A percentile compares a stretch with the other conserved stretches of the same genome.
These are phyloP conservation scores for Pseudogymnoascus sp. DNA, from an alignment of 2,329 filamentous ascomycete genomes.

Conservation along the genomic window DNA sequence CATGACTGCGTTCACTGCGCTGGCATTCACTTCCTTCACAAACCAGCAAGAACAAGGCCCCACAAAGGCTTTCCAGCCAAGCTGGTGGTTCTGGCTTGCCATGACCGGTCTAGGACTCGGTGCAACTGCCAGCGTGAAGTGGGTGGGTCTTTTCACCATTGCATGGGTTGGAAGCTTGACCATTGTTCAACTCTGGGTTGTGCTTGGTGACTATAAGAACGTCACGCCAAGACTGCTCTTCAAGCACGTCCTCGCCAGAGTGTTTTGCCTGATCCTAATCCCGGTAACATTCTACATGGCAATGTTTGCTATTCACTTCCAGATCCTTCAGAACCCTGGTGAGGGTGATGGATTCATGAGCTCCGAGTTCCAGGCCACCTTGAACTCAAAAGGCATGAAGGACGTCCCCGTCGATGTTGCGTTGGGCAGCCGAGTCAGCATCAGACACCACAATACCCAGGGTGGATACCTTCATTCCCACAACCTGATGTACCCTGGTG, in stretches of 20 bases:
- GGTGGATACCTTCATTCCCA: slow-evolving; percentile 97
- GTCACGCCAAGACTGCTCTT: slow-evolving; percentile 78
- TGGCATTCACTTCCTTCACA: slow-evolving; percentile 86
- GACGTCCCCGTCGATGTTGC: slow-evolving; percentile 89
- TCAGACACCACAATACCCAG: slow-evolving; percentile 95
- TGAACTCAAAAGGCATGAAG: slow-evolving; percentile 95
- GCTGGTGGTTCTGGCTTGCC: slow-evolving; percentile 97
- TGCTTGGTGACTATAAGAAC: slow-evolving; percentile 81
- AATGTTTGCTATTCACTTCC: slow-evolving; percentile 96
- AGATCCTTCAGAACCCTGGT: slow-evolving; percentile 87
- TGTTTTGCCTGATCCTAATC: slow-evolving; percentile 86
- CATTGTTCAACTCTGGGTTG: slow-evolving; percentile 84
- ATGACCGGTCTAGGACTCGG: slow-evolving; percentile 83
- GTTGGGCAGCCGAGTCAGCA: slow-evolving; percentile 75
- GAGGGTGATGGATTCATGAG: slow-evolving; percentile 99
- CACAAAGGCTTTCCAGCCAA: slow-evolving; percentile 74
- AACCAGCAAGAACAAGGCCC: slow-evolving; percentile 96
- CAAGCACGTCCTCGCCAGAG: slow-evolving; percentile 88
- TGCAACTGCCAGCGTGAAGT: slow-evolving; percentile 92
- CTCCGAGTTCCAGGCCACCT: slow-evolving; percentile 94
- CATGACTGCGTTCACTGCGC: slow-evolving; percentile 83
- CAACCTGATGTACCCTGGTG: slow-evolving; percentile 92
- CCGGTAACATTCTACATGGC: slow-evolving; percentile 86
- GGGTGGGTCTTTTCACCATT: slow-evolving; percentile 97
- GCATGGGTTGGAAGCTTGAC: slow-evolving; percentile 95